phyloP scores from a whole-genome alignment of 169 alveolate species.

The Nephromyces sp. region DNA sequence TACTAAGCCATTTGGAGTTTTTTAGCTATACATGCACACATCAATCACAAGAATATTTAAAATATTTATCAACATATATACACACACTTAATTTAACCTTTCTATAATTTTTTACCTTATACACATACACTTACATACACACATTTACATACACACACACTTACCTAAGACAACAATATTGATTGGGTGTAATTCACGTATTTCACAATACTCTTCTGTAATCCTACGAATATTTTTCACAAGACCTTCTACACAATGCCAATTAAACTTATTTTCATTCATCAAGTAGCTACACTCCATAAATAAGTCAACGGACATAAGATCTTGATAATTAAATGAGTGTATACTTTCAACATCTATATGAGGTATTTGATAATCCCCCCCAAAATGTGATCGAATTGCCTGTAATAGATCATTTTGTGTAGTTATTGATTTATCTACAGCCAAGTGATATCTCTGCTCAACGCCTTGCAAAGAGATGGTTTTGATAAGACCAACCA shows the following conservation, averaged over 20 bases:
- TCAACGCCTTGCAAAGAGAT: conserved; percentile 54
- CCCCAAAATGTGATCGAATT: conserved; percentile 70
- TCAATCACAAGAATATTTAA: too few relatives aligned
- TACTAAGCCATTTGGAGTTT: too few relatives aligned
- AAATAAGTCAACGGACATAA: conserved; percentile 53
- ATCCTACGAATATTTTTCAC: conserved; percentile 46
- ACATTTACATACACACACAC: neutral
- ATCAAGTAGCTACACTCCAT: neutral
- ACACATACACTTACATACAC: neutral
- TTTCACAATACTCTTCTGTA: conserved; percentile 63
- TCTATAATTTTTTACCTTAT: too few relatives aligned
- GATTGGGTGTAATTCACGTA: conserved; percentile 57
- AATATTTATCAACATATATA: too few relatives aligned
- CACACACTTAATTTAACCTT: too few relatives aligned
- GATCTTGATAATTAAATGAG: conserved; percentile 21
- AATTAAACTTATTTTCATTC: conserved; percentile 6
- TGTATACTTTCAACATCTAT: conserved; percentile 20
- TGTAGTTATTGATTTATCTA: conserved; percentile 65
- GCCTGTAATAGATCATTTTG: conserved; percentile 54
- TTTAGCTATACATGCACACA: too few relatives aligned
- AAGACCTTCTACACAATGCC: conserved; percentile 15
- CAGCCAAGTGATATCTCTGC: conserved; percentile 62
- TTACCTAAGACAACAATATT: conserved; percentile 36
- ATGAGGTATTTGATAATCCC: conserved; percentile 46
- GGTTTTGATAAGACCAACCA: conserved; percentile 54